phyloP scores from a whole-genome alignment of 257 asterid genomes.

The Osmanthus fragrans region DNA sequence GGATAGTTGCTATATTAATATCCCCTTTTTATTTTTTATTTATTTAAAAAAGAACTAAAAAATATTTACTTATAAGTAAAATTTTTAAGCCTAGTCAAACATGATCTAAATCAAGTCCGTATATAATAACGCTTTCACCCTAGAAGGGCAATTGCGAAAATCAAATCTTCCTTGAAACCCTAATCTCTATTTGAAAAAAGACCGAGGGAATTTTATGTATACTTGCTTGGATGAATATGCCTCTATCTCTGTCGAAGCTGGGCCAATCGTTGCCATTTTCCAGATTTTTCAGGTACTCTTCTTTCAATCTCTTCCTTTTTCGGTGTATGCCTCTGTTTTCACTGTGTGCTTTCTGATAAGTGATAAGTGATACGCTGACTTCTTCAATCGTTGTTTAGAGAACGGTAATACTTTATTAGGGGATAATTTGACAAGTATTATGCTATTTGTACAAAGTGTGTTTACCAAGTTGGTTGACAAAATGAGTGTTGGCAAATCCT shows the following conservation, averaged over 20 bases:
- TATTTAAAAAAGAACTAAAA: too few relatives aligned
- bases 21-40: too few relatives aligned
- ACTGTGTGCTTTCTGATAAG: neutral
- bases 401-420: neutral
- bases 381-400: neutral
- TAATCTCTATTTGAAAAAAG: constrained; percentile 13
- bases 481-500: too few relatives aligned
- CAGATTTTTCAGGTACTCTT: constrained; percentile 48
- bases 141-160: neutral
- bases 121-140: neutral
- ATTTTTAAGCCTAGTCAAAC: too few relatives aligned
- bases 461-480: too few relatives aligned
- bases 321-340: neutral
- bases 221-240: constrained; percentile 23
- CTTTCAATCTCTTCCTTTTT: neutral
- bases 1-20: too few relatives aligned
- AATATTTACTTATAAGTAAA: too few relatives aligned
- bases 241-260: constrained; percentile 36
- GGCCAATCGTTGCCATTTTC: constrained; percentile 33
- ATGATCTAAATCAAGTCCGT: too few relatives aligned
- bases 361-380: neutral
- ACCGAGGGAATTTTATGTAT: neutral
- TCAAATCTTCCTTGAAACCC: neutral
- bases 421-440: neutral
- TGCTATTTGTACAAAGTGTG: too few relatives aligned